A percentile compares a stretch with the other conserved stretches of the same genome.
Conservation (phyloP, 1,284 basidiomycete species). For the Entoloma clypeatum region DNA sequence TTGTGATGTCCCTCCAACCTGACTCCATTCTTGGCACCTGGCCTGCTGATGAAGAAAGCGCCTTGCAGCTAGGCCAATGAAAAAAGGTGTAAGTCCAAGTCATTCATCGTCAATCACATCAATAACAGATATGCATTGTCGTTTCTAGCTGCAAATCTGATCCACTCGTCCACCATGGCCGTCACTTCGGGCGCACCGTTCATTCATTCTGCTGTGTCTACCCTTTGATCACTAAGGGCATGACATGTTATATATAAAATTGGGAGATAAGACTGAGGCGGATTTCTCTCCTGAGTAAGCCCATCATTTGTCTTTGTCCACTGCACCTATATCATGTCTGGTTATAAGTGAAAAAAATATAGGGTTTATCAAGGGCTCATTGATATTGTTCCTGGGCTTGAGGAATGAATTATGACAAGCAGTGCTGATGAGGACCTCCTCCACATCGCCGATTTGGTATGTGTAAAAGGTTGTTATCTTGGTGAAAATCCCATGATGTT, state of each 20-base stretch:
- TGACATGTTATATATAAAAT: not conserved
- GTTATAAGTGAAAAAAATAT: constrained; percentile 8
- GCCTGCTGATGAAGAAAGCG: no score
- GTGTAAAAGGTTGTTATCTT: not conserved
- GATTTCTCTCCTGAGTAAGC: constrained; percentile 5
- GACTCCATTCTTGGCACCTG: no score
- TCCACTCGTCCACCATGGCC: constrained; percentile 5
- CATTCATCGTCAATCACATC: not conserved
- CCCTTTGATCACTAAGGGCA: constrained; percentile 7
- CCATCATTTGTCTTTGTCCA: constrained; percentile 1
- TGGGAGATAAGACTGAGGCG: constrained; percentile 1
- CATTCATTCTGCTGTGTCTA: constrained; percentile 5
- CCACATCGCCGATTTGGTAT: constrained; percentile 9
- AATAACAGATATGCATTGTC: not conserved
- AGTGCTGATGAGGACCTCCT: constrained; percentile 9
- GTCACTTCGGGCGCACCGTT: constrained; percentile 3
- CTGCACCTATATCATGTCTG: not conserved
- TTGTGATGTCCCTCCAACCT: no score
- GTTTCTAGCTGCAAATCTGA: constrained; percentile 2
- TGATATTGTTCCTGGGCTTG: constrained; percentile 9
- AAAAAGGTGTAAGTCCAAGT: not conserved
- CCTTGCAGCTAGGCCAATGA: not conserved
- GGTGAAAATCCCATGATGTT: no score
- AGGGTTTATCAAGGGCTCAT: constrained; percentile 4
- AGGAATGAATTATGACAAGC: constrained; percentile 6